These are phyloP conservation scores for Cryptococcus sp. DNA, from an alignment of 1,284 basidiomycete genomes.

Conservation along the genomic window DNA sequence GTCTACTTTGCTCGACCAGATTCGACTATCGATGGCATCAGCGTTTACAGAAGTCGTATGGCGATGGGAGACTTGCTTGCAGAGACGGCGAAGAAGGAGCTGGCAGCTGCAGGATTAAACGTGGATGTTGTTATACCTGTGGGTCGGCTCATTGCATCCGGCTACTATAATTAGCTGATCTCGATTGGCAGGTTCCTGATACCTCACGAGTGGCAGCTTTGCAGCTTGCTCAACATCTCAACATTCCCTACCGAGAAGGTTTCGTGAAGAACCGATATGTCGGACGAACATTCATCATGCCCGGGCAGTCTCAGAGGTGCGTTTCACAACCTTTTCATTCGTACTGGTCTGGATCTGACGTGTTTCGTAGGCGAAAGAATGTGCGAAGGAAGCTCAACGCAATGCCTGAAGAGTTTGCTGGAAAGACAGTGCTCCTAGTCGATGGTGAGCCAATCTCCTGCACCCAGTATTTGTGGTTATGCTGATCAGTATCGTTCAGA, in stretches of 20 bases:
- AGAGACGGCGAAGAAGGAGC: constrained; percentile 74
- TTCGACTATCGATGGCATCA: constrained; percentile 95
- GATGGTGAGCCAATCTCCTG: constrained; percentile 65
- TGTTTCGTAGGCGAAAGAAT: constrained; percentile 73
- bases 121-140: constrained; percentile 98
- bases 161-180: background rate
- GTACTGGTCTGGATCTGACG: constrained; percentile 1
- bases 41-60: constrained; percentile 97
- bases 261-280: constrained; percentile 99
- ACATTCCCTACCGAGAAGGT: constrained; percentile 93
- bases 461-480: background rate
- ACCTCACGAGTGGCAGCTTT: constrained; percentile 94
- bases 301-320: constrained; percentile 78
- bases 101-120: constrained; percentile 67
- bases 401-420: constrained; percentile 97
- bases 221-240: constrained; percentile 87
- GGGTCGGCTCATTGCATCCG: constrained; percentile 26
- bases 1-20: constrained; percentile 99
- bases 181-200: constrained; percentile 73
- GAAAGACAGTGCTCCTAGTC: constrained; percentile 91
- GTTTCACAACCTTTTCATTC: background rate
- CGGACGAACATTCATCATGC: constrained; percentile 99
- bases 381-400: constrained; percentile 96
- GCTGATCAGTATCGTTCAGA: constrained; percentile 58
- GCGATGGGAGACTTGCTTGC: constrained; percentile 98